These are phyloP conservation scores for Globisporangium heterothallicum DNA, from an alignment of 352 stramenopile species.

Conservation along the genomic window DNA sequence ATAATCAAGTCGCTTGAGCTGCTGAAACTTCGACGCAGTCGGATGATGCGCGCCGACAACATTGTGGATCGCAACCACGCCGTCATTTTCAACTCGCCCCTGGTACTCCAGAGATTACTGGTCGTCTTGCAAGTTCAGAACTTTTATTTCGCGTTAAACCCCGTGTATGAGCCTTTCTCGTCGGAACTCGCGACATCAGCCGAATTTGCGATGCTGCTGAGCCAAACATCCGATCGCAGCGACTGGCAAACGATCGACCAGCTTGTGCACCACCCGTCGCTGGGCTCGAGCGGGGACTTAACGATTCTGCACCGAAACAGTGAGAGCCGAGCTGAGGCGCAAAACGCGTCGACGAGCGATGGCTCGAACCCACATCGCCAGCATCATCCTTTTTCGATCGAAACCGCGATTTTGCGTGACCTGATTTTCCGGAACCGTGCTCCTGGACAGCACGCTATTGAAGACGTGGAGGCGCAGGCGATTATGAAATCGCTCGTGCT, in stretches of 20 bases:
- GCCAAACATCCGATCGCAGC: constrained; percentile 61
- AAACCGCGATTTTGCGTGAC: constrained; percentile 63
- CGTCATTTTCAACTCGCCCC: constrained; percentile 83
- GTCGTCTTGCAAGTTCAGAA: constrained; percentile 78
- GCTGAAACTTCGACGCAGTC: constrained; percentile 79
- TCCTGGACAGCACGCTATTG: constrained; percentile 41
- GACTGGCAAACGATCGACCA: constrained; percentile 75
- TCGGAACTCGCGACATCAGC: constrained; percentile 74
- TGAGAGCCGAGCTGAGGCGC: constrained; percentile 13
- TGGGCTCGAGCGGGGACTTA: constrained; percentile 44
- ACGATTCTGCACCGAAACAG: constrained; percentile 36
- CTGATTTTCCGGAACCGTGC: constrained; percentile 67
- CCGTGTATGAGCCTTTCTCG: constrained; percentile 78
- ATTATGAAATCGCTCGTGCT: constrained; percentile 93
- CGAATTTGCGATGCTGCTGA: constrained; percentile 78
- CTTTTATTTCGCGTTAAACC: constrained; percentile 80
- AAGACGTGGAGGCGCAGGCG: constrained; percentile 71
- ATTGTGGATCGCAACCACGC: constrained; percentile 92
- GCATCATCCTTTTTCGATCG: constrained; percentile 46
- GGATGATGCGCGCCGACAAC: constrained; percentile 72
- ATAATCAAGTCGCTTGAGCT: constrained; percentile 93
- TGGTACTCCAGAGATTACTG: constrained; percentile 71
- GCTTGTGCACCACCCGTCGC: constrained; percentile 39
- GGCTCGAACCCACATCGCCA: constrained; percentile 18
- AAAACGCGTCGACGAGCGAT: not conserved